phyloP scores from a whole-genome alignment of 768 basidiomycete species.

The Coprinellus micaceus region DNA sequence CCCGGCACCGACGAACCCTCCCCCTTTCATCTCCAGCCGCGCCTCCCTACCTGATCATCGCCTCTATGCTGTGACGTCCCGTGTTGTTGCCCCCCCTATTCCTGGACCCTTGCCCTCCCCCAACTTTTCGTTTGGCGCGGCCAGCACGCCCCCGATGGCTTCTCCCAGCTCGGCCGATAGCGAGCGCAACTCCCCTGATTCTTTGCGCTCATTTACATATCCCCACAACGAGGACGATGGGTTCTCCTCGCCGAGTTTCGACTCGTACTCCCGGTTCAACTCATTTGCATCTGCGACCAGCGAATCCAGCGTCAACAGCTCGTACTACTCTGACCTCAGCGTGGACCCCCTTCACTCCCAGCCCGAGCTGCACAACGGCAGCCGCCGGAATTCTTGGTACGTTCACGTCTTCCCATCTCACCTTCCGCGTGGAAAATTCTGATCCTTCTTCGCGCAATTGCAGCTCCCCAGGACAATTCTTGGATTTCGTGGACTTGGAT shows the following conservation, averaged over 20 bases:
- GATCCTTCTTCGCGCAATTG: background rate
- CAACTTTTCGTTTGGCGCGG: constrained; percentile 61
- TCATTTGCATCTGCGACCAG: constrained; percentile 62
- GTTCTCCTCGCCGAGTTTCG: constrained; percentile 45
- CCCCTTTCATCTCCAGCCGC: constrained; percentile 39
- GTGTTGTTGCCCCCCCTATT: constrained; percentile 40
- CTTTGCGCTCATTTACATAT: constrained; percentile 43
- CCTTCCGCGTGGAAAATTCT: background rate
- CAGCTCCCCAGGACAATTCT: constrained; percentile 11
- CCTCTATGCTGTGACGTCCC: constrained; percentile 45
- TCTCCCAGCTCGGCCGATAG: constrained; percentile 48
- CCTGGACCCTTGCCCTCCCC: constrained; percentile 60
- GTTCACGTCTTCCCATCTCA: background rate
- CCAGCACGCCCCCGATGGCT: constrained; percentile 46
- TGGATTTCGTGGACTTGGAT: constrained; percentile 10
- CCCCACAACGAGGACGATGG: constrained; percentile 47
- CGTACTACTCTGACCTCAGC: constrained; percentile 8
- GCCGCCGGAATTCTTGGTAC: constrained; percentile 12
- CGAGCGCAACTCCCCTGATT: constrained; percentile 56
- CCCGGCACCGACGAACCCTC: constrained; percentile 42
- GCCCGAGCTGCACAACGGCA: constrained; percentile 6
- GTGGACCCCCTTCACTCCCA: constrained; percentile 5
- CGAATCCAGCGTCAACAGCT: constrained; percentile 52
- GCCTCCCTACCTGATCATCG: constrained; percentile 49
- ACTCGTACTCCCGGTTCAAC: constrained; percentile 52